Evolutionary conservation across 2,329 filamentous ascomycete genomes (phyloP), one percentile per base, ranked within the genome.

Genomic region (Fusarium brachygibbosum): DNA sequence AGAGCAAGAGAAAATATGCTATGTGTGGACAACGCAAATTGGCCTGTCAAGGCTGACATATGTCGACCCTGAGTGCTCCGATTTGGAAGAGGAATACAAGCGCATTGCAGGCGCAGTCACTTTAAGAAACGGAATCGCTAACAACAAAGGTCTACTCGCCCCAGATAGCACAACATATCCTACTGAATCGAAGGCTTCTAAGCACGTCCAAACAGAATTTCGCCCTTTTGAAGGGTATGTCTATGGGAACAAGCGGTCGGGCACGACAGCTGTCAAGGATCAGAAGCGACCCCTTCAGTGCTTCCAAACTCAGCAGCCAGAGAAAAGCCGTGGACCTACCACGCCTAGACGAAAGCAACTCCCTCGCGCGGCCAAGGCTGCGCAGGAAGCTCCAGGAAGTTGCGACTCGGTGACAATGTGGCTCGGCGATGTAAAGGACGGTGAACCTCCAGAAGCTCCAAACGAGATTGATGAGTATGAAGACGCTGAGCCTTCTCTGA

Each of bases 41-140:
- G 73, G 74, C 3, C 59, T 77, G 3, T 69, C 71, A 12, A 63
- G 32, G 6, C 48, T 72, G 6, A 79, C 78, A 2, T 78, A 76
- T 55, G 44, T 71, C 28, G 58, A 64, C n/a, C 48, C 50, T 2
- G 31, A 55, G 3, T 31, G 52, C 9, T 31, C 37, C 11, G 46
- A 53, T 4, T 12, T 13, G 5, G 38, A 42, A 4, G 34, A 57
- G 9, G 71, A 76, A 21, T 70, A 74, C 32, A 21, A 59, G 2
- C 51, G 58, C 4, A 63, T 78, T 2, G 32, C 50, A 13, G 46
- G 55, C 11, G 69, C 72, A 8, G 71, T 68, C 6, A 67, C 68
- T 4, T 14, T 76, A 9, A 71, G 75, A 42, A 63, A 60, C 6
- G 56, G 73, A n/a, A 32, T 21, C 6, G n/a, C 34, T 8, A 42